A percentile compares a stretch with the other conserved stretches of the same genome.
Evolutionary conservation across 2,329 filamentous ascomycete species (phyloP).

Genomic region (Pseudogymnoascus sp.): DNA sequence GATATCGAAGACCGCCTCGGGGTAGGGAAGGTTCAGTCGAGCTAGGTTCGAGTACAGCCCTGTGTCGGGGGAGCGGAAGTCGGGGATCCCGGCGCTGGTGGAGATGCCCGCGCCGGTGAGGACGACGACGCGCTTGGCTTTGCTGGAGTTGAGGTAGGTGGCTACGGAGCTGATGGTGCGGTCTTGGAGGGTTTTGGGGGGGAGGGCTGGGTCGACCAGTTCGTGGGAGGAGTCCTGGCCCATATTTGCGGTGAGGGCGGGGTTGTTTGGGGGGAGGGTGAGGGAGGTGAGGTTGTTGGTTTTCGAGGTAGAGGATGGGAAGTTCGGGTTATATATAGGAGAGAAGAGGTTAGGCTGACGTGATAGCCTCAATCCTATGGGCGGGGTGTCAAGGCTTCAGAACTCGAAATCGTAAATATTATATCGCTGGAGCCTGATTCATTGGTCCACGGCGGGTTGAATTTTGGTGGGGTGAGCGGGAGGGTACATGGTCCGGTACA

Average conservation of each 20-base stretch:
- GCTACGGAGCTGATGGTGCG: slow-evolving; percentile 69
- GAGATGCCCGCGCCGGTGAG: slow-evolving; percentile 89
- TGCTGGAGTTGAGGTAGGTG: slow-evolving; percentile 66
- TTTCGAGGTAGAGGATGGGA: not conserved
- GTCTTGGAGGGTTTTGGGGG: slow-evolving; percentile 56
- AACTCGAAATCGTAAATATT: not conserved
- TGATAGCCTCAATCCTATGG: not conserved
- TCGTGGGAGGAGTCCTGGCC: slow-evolving; percentile 72
- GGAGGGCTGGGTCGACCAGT: slow-evolving; percentile 47
- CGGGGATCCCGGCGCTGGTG: slow-evolving; percentile 70
- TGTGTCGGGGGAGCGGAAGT: slow-evolving; percentile 88
- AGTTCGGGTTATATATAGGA: not conserved
- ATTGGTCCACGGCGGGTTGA: not conserved
- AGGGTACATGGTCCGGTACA: not conserved
- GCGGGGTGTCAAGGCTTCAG: not conserved
- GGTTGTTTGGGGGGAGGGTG: not conserved
- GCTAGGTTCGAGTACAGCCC: slow-evolving; percentile 91
- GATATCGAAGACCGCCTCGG: slow-evolving; percentile 93
- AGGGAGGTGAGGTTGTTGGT: not conserved
- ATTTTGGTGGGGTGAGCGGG: slow-evolving; percentile 1
- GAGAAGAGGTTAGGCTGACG: not conserved
- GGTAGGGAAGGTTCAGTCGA: slow-evolving; percentile 74
- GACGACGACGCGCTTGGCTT: slow-evolving; percentile 66
- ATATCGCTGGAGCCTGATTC: not conserved
- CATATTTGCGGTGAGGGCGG: slow-evolving; percentile 49